Percentiles rank a stretch among this genome's conserved stretches.
phyloP scores from a whole-genome alignment of 2,329 filamentous ascomycete species.

The Sclerotinia sclerotiorum region DNA sequence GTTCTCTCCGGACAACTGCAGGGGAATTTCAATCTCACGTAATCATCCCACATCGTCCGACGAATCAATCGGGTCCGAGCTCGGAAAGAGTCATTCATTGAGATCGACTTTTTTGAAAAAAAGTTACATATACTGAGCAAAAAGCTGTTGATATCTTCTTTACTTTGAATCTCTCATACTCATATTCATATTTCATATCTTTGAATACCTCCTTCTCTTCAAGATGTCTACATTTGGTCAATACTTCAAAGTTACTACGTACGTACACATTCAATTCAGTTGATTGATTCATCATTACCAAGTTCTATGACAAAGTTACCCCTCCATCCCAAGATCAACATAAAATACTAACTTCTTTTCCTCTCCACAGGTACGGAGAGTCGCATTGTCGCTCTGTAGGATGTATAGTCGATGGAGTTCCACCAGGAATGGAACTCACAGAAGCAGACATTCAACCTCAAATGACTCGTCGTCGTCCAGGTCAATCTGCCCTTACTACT shows the following conservation, averaged over 20 bases:
- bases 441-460: slow-evolving; percentile 92
- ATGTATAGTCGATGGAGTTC: slow-evolving; percentile 91
- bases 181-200: background rate
- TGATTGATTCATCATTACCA: background rate
- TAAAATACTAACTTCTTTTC: slow-evolving; percentile 21
- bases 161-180: slow-evolving; percentile 1
- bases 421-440: slow-evolving; percentile 80
- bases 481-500: slow-evolving; percentile 86
- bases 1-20: background rate
- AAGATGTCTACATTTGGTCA: slow-evolving; percentile 85
- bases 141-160: background rate
- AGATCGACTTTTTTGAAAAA: slow-evolving; percentile 21
- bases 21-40: background rate
- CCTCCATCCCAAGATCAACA: background rate
- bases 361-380: slow-evolving; percentile 60
- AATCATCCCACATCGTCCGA: slow-evolving; percentile 16
- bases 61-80: slow-evolving; percentile 26
- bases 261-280: slow-evolving; percentile 28
- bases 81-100: slow-evolving; percentile 33
- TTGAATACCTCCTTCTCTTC: slow-evolving; percentile 8
- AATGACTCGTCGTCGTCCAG: slow-evolving; percentile 85
- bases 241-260: slow-evolving; percentile 78
- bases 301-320: background rate
- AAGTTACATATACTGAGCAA: background rate
- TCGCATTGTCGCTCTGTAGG: slow-evolving; percentile 92